A percentile compares a stretch with the other conserved stretches of the same genome.
These are phyloP conservation scores for Ustilago cynodontis DNA, from an alignment of 1,284 basidiomycete genomes.

Conservation along the genomic window DNA sequence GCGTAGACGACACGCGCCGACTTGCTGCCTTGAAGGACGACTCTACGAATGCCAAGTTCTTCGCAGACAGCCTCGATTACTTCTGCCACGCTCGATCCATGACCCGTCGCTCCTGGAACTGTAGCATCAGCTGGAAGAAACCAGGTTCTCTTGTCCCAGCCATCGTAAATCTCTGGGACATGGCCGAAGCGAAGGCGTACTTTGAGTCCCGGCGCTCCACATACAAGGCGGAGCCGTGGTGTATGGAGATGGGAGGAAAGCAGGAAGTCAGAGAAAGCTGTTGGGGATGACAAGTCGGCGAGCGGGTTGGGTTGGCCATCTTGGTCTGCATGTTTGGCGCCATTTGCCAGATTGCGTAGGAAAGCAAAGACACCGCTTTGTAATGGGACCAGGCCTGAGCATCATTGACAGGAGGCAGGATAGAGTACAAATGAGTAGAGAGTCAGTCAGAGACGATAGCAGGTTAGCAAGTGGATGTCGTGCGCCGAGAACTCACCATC, in stretches of 20 bases:
- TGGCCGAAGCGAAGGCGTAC: conserved; percentile 76
- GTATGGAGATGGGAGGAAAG: conserved; percentile 79
- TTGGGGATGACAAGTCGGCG: conserved; percentile 72
- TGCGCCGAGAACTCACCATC: conserved; percentile 30
- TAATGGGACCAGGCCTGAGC: conserved; percentile 23
- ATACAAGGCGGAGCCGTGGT: conserved; percentile 78
- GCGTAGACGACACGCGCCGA: conserved; percentile 68
- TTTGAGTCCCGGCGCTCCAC: conserved; percentile 75
- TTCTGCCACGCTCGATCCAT: conserved; percentile 41
- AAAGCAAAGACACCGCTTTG: conserved; percentile 69
- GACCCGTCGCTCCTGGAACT: conserved; percentile 30
- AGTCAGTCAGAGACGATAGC: neutral
- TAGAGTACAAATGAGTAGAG: neutral
- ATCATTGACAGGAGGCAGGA: conserved; percentile 1
- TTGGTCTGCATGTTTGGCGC: conserved; percentile 79
- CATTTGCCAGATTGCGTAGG: conserved; percentile 76
- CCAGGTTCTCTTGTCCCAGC: conserved; percentile 47
- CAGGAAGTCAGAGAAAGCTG: conserved; percentile 75
- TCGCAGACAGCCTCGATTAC: conserved; percentile 74
- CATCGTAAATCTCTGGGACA: conserved; percentile 82
- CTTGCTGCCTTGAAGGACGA: conserved; percentile 69
- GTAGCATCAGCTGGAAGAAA: conserved; percentile 52
- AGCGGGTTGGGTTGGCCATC: conserved; percentile 85
- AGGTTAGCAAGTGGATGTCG: neutral
- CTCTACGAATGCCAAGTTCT: conserved; percentile 79